These are phyloP conservation scores for Buddleja alternifolia DNA, from an alignment of 257 asterid species.

Conservation along the genomic window DNA sequence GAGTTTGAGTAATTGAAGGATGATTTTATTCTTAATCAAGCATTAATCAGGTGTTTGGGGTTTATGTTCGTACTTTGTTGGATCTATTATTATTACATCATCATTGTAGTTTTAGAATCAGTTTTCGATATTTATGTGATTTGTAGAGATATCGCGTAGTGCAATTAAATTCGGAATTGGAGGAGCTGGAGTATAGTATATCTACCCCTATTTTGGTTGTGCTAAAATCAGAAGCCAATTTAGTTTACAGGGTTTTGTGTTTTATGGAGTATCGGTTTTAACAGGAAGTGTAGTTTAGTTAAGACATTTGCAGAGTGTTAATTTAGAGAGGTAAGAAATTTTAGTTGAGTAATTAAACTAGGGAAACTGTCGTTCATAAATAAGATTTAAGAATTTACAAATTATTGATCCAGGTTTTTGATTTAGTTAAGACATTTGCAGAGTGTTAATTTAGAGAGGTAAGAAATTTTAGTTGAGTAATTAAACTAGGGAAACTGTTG, in stretches of 20 bases:
- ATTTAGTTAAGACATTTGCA: neutral
- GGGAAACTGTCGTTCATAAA: neutral
- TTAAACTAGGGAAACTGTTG: no score
- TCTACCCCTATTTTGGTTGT: neutral
- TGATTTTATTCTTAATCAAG: neutral
- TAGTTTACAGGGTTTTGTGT: neutral
- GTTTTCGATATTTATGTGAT: neutral
- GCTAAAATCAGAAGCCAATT: no score
- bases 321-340: no score
- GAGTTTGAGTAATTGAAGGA: no score
- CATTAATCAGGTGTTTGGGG: conserved; percentile 4
- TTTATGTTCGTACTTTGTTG: conserved; percentile 15
- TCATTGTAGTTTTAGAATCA: neutral
- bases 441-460: neutral
- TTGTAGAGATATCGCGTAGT: neutral
- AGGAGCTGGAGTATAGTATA: neutral
- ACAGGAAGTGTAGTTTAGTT: neutral
- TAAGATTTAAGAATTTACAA: neutral
- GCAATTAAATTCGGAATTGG: neutral
- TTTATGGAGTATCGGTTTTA: neutral
- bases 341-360: no score
- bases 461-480: no score
- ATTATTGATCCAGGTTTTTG: neutral
- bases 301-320: neutral
- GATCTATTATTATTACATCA: conserved; percentile 14